Evolutionary conservation across 2,329 filamentous ascomycete species (phyloP).

Genomic region (Neoscytalidium dimidiatum): DNA sequence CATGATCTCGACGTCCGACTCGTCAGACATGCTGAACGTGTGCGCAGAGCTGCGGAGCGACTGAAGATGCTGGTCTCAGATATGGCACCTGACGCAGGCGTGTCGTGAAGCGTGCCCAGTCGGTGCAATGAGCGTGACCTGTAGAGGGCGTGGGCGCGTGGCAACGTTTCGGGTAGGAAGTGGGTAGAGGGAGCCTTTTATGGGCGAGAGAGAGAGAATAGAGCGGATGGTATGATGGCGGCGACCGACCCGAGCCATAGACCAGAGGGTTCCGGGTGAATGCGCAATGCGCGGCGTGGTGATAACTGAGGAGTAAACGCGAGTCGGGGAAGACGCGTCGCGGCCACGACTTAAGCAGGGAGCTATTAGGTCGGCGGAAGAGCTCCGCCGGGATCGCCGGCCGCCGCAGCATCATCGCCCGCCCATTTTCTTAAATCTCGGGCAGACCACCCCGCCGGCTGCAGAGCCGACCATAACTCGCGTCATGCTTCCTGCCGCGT

Average conservation of each 20-base stretch:
- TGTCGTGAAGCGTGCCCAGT: background rate
- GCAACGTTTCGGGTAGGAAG: background rate
- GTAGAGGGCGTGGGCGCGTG: background rate
- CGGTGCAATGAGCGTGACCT: background rate
- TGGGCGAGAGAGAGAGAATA: no score
- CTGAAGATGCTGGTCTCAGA: background rate
- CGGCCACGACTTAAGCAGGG: slow-evolving; percentile 1
- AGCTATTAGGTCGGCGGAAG: background rate
- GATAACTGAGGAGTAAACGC: background rate
- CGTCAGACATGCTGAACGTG: background rate
- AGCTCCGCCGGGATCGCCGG: background rate
- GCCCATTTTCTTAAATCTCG: background rate
- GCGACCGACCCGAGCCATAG: background rate
- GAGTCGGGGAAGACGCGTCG: slow-evolving; percentile 5
- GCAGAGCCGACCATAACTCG: background rate
- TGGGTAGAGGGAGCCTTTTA: no score
- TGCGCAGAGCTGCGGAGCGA: background rate
- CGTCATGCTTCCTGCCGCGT: background rate
- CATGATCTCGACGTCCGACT: background rate
- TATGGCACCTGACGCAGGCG: no score
- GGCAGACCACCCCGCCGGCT: background rate
- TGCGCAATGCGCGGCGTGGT: background rate
- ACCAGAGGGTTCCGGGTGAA: background rate
- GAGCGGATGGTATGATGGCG: no score
- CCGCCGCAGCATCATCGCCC: background rate